phyloP scores from a whole-genome alignment of 1,284 basidiomycete species.

The Phellinidium pouzarii region DNA sequence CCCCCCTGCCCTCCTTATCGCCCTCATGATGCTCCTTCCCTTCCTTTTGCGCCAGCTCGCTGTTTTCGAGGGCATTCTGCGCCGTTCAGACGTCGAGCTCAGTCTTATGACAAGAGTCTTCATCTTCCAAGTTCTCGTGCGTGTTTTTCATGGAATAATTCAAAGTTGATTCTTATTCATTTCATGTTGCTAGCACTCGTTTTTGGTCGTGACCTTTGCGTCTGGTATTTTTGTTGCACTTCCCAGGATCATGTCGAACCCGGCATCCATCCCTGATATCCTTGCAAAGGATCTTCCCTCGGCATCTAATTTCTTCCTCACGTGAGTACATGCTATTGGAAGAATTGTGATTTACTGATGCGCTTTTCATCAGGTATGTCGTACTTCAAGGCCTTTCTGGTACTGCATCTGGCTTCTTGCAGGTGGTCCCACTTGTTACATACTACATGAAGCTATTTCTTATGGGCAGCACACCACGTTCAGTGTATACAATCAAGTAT shows the following conservation, averaged over 20 bases:
- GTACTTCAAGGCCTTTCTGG: slow-evolving; percentile 68
- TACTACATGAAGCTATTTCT: slow-evolving; percentile 85
- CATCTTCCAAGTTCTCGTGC: slow-evolving; percentile 82
- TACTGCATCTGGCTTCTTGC: slow-evolving; percentile 76
- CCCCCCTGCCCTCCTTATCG: slow-evolving; percentile 78
- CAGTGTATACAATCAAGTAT: slow-evolving; percentile 75
- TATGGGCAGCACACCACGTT: slow-evolving; percentile 87
- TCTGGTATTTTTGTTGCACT: slow-evolving; percentile 77
- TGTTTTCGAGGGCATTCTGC: slow-evolving; percentile 76
- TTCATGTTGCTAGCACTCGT: slow-evolving; percentile 60
- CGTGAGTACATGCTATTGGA: not conserved
- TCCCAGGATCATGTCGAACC: slow-evolving; percentile 50
- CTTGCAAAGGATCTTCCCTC: slow-evolving; percentile 74
- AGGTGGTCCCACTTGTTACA: slow-evolving; percentile 67
- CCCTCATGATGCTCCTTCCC: slow-evolving; percentile 90
- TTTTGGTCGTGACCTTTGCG: slow-evolving; percentile 79
- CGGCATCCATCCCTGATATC: slow-evolving; percentile 53
- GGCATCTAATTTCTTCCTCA: slow-evolving; percentile 91
- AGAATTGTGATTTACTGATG: not conserved
- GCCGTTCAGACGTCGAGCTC: slow-evolving; percentile 77
- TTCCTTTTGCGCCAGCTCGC: slow-evolving; percentile 78
- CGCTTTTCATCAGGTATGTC: slow-evolving; percentile 40
- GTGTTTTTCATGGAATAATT: slow-evolving; percentile 27
- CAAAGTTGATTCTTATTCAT: slow-evolving; percentile 1
- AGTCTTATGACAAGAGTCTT: slow-evolving; percentile 90